Evolutionary conservation across 2,329 filamentous ascomycete genomes (phyloP), one percentile per base, ranked within the genome.

Genomic region (Juglanconis juglandina): DNA sequence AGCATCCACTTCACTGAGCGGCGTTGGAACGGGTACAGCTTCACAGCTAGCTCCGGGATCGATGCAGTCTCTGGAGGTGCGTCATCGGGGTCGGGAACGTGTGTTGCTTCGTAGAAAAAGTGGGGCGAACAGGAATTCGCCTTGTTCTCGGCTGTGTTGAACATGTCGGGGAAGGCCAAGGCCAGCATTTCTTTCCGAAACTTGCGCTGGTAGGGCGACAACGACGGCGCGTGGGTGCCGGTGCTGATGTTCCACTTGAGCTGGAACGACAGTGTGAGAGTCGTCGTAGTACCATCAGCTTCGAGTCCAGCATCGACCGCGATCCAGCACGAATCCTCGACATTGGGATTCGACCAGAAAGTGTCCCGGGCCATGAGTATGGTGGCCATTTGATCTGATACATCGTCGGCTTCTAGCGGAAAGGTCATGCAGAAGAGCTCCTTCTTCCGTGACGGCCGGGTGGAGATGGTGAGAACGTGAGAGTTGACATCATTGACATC

Each of bases 21-120:
- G 58, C 84, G 84, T 71, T 93, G 90, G 62, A 92, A 93, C 0
- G 88, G 89, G 68, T 86, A 92, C 0, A 92, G 73, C 0, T 73
- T 75, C 1, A 85, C 79, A 49, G 74, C 75, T 54, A 81, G 75
- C 33, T 72, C 73, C 0, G 77, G 73, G 5, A 85, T 70, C 3
- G 73, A 42, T 41, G 85, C 75, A 0, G 73, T 70, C 1, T 70
- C 66, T 0, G 78, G 60, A 3, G 70, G 65, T 14, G 68, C 61
- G 56, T 81, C 77, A 5, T 75, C 67, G n/a, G 75, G 76, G 10
- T 75, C 64, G 1, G 90, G 87, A 2, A 87, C 80, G 67, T 87
- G 82, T 1, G 89, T 87, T 14, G 85, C 84, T 56, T 89, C 81
- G 67, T 92, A 93, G 69, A 93, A 93, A 60, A 78, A 77, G 66